These are phyloP conservation scores for Phytophthora pluvialis DNA, from an alignment of 352 stramenopile genomes.

Conservation along the genomic window DNA sequence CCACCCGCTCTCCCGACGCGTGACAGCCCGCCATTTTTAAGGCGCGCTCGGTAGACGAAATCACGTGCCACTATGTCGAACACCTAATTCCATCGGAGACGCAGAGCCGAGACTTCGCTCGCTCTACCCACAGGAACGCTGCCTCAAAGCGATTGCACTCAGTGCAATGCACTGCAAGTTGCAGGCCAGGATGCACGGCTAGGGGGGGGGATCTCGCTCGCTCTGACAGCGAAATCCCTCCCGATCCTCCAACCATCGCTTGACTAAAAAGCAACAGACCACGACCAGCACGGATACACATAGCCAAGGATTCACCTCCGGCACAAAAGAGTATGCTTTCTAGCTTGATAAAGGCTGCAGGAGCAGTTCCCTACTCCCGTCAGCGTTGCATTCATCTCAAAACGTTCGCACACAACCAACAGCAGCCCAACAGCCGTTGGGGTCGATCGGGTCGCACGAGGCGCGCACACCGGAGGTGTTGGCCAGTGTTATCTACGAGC, in stretches of 20 bases:
- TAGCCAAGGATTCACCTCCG: slow-evolving; percentile 5
- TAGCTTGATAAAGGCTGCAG: slow-evolving; percentile 12
- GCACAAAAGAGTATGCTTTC: slow-evolving; percentile 3
- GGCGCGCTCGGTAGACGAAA: not conserved
- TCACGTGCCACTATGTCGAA: not conserved
- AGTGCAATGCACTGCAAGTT: too few relatives aligned
- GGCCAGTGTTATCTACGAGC: slow-evolving; percentile 7
- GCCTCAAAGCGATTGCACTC: not conserved
- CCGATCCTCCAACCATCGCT: not conserved
- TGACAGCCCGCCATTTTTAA: slow-evolving; percentile 4
- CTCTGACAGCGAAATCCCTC: not conserved
- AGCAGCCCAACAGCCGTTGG: slow-evolving; percentile 3
- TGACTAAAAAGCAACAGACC: not conserved
- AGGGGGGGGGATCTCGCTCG: not conserved
- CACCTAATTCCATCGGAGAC: not conserved
- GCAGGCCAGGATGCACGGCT: too few relatives aligned
- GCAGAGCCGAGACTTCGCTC: too few relatives aligned
- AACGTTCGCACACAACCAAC: slow-evolving; percentile 19
- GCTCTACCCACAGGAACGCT: not conserved
- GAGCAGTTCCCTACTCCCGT: slow-evolving; percentile 6
- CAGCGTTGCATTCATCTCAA: slow-evolving; percentile 34
- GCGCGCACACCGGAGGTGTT: not conserved
- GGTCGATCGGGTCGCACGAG: not conserved
- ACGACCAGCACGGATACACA: slow-evolving; percentile 2
- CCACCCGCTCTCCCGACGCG: not conserved